phyloP scores from a whole-genome alignment of 805 yeast species.

The Ogataea dorogensis region DNA sequence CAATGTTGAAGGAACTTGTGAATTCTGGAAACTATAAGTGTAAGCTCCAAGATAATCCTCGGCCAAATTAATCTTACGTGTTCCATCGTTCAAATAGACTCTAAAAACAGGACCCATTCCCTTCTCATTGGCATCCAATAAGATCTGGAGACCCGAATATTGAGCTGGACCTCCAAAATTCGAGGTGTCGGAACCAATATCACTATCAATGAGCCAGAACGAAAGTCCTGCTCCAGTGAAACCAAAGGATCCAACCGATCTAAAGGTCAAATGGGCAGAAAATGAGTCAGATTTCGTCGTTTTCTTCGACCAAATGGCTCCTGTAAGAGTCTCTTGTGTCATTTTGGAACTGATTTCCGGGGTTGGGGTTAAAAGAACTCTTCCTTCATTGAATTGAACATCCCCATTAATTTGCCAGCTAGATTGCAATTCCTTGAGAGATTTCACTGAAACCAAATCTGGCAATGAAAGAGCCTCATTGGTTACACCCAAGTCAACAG shows the following conservation, averaged over 20 bases:
- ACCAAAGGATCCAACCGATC: constrained; percentile 56
- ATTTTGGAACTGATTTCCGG: constrained; percentile 26
- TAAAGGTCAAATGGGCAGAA: constrained; percentile 58
- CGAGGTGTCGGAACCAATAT: constrained; percentile 29
- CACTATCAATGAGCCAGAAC: constrained; percentile 49
- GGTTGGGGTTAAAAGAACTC: constrained; percentile 51
- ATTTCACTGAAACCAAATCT: constrained; percentile 23
- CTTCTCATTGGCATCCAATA: constrained; percentile 50
- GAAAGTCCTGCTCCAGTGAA: constrained; percentile 55
- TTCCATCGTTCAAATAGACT: constrained; percentile 61
- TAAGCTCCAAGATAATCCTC: constrained; percentile 33
- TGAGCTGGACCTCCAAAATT: constrained; percentile 54
- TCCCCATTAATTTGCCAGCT: constrained; percentile 43
- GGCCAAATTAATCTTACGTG: constrained; percentile 32
- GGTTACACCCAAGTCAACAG: constrained; percentile 1
- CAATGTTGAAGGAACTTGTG: constrained; percentile 68
- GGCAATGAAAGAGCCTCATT: constrained; percentile 24
- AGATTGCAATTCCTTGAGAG: constrained; percentile 38
- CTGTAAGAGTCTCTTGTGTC: constrained; percentile 33
- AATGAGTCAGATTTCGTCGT: constrained; percentile 30
- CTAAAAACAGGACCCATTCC: constrained; percentile 50
- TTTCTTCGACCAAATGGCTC: constrained; percentile 46
- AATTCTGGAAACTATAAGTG: constrained; percentile 51
- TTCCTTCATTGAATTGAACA: constrained; percentile 47
- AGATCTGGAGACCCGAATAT: constrained; percentile 64